phyloP scores from a whole-genome alignment of 148 eudicot genomes.

The Diospyros kaki region DNA sequence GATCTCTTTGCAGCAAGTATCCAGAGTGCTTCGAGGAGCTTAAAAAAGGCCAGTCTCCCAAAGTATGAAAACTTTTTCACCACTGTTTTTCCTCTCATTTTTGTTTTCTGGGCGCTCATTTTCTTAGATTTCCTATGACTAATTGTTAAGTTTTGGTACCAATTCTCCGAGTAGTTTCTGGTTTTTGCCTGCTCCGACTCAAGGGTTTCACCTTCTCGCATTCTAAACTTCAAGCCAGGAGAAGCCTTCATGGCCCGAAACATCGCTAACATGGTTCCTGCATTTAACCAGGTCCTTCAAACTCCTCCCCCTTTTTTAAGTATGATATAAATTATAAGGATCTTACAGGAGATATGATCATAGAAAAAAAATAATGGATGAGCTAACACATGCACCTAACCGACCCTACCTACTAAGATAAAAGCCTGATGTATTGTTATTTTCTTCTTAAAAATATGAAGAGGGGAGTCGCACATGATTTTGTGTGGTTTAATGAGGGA shows the following conservation, averaged over 20 bases:
- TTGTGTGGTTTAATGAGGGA: no score
- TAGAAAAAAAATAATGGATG: no score
- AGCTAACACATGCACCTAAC: no score
- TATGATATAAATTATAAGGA: no score
- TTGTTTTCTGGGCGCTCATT: no score
- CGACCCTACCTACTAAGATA: no score
- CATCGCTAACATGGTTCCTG: slow-evolving; percentile 35
- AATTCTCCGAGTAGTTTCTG: slow-evolving; percentile 24
- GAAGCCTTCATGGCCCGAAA: slow-evolving; percentile 36
- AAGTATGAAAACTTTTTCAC: background rate
- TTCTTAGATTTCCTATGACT: background rate
- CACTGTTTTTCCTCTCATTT: background rate
- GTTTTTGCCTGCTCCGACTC: slow-evolving; percentile 45
- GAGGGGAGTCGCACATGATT: no score
- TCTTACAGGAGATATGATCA: no score
- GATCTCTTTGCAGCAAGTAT: slow-evolving; percentile 8
- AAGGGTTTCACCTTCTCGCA: slow-evolving; percentile 31
- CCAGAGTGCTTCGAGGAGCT: slow-evolving; percentile 10
- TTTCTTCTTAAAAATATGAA: no score
- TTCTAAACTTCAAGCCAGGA: slow-evolving; percentile 30
- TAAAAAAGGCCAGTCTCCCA: slow-evolving; percentile 1
- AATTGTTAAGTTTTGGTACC: background rate
- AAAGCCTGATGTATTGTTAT: no score
- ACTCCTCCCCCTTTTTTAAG: background rate
- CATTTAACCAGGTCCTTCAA: slow-evolving; percentile 18